Base-by-base conservation (phyloP, 2,329 filamentous ascomycete genomes). In the Ilyonectria sp. region DNA sequence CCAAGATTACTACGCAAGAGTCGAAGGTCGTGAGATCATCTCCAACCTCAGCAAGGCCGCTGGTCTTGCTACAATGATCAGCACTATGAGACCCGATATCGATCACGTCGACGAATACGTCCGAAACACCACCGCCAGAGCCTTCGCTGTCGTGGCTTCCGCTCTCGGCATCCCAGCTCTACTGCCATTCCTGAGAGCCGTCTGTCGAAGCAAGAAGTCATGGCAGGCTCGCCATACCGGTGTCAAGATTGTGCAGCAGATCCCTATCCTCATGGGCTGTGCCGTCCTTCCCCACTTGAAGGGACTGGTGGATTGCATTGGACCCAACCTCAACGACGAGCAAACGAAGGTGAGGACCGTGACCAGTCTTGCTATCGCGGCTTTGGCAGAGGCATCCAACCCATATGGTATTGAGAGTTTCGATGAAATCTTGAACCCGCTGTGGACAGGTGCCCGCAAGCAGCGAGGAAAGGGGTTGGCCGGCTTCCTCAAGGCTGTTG, bases 391-490 rank as follows among this genome's bases (percentile, higher is more conserved):
- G 82, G 96, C 96, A 23, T 95, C 96, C 37, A 97, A 97, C 81
- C 96, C 96, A 0, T 99, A 98, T 76, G 96, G 96, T 91, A 99
- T 99, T 72, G 96, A 99, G 83, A 97, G 94, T 76, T 99, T 99
- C 75, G 96, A 99, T 76, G 94, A 97, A 67, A 98, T 99, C 69
- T 87, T 99, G 56, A 98, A 98, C 78, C 96, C 96, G 4, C 87
- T 99, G 0, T 99, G 96, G 96, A 98, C 94, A 6, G 96, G 96
- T 66, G 95, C 94, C 31, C 90, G 95, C 70, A 98, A 98, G 83
- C 96, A 99, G 82, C 91, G 96, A 78, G 96, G 96, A 70, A 99
- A 99, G 81, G 95, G 95, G 75, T 87, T 99, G 50, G 95, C 96
- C 26, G 95, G 94, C 15, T 99, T 98, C 82, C 86, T 99, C 69